Evolutionary conservation across 768 basidiomycete species (phyloP).

Genomic region (Tricholoma sp.): DNA sequence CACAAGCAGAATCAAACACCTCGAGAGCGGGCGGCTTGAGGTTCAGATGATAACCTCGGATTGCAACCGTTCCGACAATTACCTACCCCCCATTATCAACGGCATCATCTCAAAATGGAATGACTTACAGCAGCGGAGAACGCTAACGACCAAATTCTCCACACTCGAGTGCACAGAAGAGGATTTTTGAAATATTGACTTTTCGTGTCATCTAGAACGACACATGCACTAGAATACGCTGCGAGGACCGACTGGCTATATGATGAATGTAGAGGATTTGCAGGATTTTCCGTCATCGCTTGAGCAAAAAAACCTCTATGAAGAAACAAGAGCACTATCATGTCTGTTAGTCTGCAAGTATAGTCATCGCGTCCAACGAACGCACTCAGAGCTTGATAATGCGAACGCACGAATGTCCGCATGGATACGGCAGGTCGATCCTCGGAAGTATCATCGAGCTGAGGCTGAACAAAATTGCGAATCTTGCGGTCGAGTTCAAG

Average conservation of each 20-base stretch:
- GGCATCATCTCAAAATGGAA: background rate
- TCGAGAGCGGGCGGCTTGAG: constrained; percentile 41
- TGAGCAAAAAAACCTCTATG: constrained; percentile 58
- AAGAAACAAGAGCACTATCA: constrained; percentile 45
- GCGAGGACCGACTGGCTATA: constrained; percentile 47
- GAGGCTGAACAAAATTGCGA: constrained; percentile 29
- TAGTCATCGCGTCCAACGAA: constrained; percentile 2
- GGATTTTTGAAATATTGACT: constrained; percentile 40
- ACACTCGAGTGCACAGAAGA: constrained; percentile 43
- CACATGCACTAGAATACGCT: constrained; percentile 47
- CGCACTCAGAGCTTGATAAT: constrained; percentile 43
- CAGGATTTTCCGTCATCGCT: constrained; percentile 43
- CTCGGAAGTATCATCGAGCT: constrained; percentile 16
- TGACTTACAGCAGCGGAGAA: constrained; percentile 49
- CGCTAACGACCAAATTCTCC: constrained; percentile 54
- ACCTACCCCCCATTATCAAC: constrained; percentile 28
- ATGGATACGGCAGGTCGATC: constrained; percentile 36
- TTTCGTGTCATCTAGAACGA: constrained; percentile 37
- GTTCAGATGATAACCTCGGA: constrained; percentile 36
- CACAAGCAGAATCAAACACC: constrained; percentile 42
- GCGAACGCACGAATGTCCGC: constrained; percentile 35
- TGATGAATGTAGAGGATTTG: constrained; percentile 42
- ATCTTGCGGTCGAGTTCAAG: constrained; percentile 48
- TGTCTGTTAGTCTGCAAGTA: constrained; percentile 6
- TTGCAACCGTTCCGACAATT: constrained; percentile 50